A percentile compares a stretch with the other conserved stretches of the same genome.
Evolutionary conservation across 352 stramenopile species (phyloP).

Genomic region (Phytopythium litorale): DNA sequence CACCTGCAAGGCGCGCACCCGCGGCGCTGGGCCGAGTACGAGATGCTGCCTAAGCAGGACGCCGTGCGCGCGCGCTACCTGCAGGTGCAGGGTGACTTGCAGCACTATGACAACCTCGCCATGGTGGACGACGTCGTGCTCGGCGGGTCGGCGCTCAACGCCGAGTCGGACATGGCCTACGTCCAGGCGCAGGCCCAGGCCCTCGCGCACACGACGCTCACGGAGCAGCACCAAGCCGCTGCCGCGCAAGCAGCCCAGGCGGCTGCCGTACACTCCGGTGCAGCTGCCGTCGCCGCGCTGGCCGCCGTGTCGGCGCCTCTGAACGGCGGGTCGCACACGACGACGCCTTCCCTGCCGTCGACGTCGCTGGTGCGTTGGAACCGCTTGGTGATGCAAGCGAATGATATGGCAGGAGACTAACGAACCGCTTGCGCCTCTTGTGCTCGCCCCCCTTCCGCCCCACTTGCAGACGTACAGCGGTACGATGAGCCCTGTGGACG

Average conservation of each 20-base stretch:
- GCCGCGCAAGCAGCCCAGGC: conserved; percentile 5
- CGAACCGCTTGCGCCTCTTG: background rate
- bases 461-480: conserved; percentile 22
- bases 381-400: too few species aligned
- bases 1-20: conserved; percentile 75
- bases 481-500: conserved; percentile 21
- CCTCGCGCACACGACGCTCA: conserved; percentile 28
- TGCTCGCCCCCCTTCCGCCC: background rate
- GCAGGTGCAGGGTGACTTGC: conserved; percentile 60
- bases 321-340: conserved; percentile 4
- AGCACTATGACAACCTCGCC: conserved; percentile 50
- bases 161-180: conserved; percentile 61
- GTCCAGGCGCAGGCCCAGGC: conserved; percentile 41
- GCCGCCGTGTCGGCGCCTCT: conserved; percentile 11
- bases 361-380: conserved; percentile 37
- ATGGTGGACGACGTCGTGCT: conserved; percentile 78
- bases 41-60: conserved; percentile 78
- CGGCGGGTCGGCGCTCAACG: conserved; percentile 34
- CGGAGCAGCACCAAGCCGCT: conserved; percentile 24
- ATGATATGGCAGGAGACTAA: background rate
- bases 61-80: conserved; percentile 48
- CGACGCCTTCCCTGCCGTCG: conserved; percentile 20
- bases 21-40: conserved; percentile 71
- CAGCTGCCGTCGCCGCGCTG: background rate
- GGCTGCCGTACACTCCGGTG: conserved; percentile 6